These are phyloP conservation scores for Xerocomus amazonicus DNA, from an alignment of 1,284 basidiomycete genomes.

Conservation along the genomic window DNA sequence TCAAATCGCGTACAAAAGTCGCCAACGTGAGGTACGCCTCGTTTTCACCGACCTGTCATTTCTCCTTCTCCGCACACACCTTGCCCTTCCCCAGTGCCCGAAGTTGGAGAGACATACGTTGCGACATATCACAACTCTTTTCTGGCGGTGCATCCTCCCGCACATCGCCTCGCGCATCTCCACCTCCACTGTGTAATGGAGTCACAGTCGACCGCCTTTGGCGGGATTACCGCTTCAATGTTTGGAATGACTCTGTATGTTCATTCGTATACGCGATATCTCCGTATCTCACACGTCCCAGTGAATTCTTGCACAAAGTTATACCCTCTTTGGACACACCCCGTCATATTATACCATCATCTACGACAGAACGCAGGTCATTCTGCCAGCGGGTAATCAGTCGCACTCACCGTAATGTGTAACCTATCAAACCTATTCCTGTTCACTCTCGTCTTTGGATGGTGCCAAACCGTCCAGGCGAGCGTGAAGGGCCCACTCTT, in stretches of 20 bases:
- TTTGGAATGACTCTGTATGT: conserved; percentile 47
- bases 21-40: conserved; percentile 63
- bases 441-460: conserved; percentile 16
- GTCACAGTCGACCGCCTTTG: conserved; percentile 64
- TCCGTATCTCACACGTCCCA: conserved; percentile 12
- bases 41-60: conserved; percentile 2
- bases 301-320: conserved; percentile 20
- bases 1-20: conserved; percentile 62
- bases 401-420: conserved; percentile 29
- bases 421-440: conserved; percentile 29
- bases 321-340: conserved; percentile 25
- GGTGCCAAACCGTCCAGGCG: conserved; percentile 11
- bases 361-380: conserved; percentile 29
- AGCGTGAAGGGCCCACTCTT: conserved; percentile 21
- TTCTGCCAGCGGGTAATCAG: conserved; percentile 30
- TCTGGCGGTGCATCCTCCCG: conserved; percentile 34
- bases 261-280: background rate
- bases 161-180: conserved; percentile 29
- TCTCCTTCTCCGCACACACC: conserved; percentile 5
- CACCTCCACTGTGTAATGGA: conserved; percentile 43
- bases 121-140: conserved; percentile 59
- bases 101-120: conserved; percentile 62
- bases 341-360: conserved; percentile 30
- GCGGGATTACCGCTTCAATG: conserved; percentile 60
- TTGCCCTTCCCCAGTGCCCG: conserved; percentile 43